Conservation (phyloP, 805 yeast species). For the Candida chauliodis region DNA sequence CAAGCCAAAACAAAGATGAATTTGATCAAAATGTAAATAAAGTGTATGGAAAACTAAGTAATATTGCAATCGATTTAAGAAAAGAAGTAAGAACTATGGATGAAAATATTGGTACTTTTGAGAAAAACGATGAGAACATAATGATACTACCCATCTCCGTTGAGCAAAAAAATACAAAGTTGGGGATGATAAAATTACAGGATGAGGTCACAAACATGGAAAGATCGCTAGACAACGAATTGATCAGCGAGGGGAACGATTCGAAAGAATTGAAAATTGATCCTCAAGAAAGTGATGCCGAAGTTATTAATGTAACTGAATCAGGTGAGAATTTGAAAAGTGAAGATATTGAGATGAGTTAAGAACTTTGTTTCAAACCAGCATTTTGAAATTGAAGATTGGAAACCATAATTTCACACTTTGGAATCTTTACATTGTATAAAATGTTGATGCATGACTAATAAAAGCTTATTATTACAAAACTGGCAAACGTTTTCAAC, state of each 20-base stretch:
- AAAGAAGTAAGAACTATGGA: conserved; percentile 66
- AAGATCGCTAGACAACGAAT: conserved; percentile 12
- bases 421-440: no score
- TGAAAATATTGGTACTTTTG: conserved; percentile 48
- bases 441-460: no score
- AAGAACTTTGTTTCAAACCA: no score
- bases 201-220: conserved; percentile 36
- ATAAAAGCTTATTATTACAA: no score
- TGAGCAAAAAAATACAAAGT: conserved; percentile 66
- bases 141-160: conserved; percentile 66
- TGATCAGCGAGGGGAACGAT: conserved; percentile 6
- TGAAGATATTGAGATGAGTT: neutral
- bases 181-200: conserved; percentile 56
- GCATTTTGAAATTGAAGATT: no score
- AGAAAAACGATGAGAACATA: conserved; percentile 40
- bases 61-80: conserved; percentile 56
- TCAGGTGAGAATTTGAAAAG: neutral
- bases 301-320: conserved; percentile 2
- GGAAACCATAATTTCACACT: no score
- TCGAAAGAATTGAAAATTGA: neutral
- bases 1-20: conserved; percentile 26
- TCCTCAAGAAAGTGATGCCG: neutral
- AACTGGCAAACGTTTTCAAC: no score
- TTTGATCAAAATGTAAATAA: conserved; percentile 43
- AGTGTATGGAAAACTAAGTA: conserved; percentile 55